phyloP scores from a whole-genome alignment of 2,329 filamentous ascomycete species.

The Penicillium sclerotiorum region DNA sequence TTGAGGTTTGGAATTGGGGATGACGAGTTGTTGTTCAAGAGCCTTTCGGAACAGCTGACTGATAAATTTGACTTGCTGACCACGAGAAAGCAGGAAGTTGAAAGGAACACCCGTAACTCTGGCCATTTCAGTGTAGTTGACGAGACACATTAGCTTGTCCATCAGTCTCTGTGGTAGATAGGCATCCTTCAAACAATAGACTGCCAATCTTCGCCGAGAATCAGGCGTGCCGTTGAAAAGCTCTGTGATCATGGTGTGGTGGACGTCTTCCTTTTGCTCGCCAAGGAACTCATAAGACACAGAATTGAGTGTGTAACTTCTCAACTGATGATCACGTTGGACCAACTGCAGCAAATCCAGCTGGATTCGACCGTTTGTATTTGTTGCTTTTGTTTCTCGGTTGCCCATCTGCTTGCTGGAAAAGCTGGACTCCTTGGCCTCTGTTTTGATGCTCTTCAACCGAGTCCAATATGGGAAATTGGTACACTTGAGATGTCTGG shows the following conservation, averaged over 20 bases:
- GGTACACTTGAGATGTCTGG: conserved; percentile 75
- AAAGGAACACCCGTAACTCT: conserved; percentile 98
- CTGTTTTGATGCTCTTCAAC: conserved; percentile 70
- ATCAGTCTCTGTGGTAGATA: conserved; percentile 92
- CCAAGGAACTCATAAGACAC: conserved; percentile 93
- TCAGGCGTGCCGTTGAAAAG: conserved; percentile 95
- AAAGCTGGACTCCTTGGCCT: conserved; percentile 78
- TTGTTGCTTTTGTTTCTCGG: conserved; percentile 89
- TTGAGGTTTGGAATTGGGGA: conserved; percentile 79
- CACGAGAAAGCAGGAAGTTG: conserved; percentile 86
- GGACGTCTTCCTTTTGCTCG: conserved; percentile 98
- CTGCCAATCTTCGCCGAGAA: conserved; percentile 82
- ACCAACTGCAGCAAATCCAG: conserved; percentile 92
- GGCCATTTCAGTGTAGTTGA: conserved; percentile 99
- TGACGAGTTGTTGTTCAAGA: conserved; percentile 87
- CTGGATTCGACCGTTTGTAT: conserved; percentile 90
- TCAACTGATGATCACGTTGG: conserved; percentile 89
- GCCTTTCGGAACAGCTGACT: conserved; percentile 97
- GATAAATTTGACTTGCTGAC: conserved; percentile 96
- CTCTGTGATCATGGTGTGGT: conserved; percentile 99
- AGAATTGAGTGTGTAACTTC: conserved; percentile 97
- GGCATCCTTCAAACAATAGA: conserved; percentile 97
- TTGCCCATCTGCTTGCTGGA: conserved; percentile 99
- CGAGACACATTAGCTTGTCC: conserved; percentile 97
- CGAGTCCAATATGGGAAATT: conserved; percentile 88